Evolutionary conservation across 441 rosid genomes (phyloP).

Genomic region (Theobroma grandiflorum): DNA sequence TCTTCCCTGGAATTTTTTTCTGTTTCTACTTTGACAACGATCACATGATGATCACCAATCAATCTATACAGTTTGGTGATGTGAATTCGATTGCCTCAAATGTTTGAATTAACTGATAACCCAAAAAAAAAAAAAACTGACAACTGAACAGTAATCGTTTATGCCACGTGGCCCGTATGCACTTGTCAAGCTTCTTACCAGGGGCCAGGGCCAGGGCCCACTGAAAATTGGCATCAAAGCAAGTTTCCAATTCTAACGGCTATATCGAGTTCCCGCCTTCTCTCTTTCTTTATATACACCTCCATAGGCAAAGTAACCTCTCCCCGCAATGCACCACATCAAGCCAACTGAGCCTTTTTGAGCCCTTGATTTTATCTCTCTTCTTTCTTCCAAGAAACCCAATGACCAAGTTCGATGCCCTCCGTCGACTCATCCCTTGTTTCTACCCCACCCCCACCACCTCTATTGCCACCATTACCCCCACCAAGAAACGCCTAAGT

Average conservation of each 20-base stretch:
- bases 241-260: constrained; percentile 41
- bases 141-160: not conserved
- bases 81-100: not conserved
- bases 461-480: constrained; percentile 25
- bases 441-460: constrained; percentile 49
- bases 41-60: too few relatives aligned
- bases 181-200: not conserved
- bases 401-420: constrained; percentile 72
- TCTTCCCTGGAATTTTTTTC: too few relatives aligned
- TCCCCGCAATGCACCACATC: not conserved
- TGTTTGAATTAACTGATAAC: not conserved
- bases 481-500: constrained; percentile 72
- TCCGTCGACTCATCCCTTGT: constrained; percentile 81
- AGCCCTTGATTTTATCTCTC: not conserved
- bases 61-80: too few relatives aligned
- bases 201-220: not conserved
- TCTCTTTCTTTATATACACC: constrained; percentile 23
- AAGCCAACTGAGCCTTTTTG: constrained; percentile 23
- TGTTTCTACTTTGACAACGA: too few relatives aligned
- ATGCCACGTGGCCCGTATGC: not conserved
- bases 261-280: constrained; percentile 48
- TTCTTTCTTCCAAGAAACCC: constrained; percentile 15
- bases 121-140: too few relatives aligned
- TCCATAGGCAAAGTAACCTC: not conserved
- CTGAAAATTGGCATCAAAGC: not conserved